phyloP scores from a whole-genome alignment of 306 rosid species.

The Morella rubra region DNA sequence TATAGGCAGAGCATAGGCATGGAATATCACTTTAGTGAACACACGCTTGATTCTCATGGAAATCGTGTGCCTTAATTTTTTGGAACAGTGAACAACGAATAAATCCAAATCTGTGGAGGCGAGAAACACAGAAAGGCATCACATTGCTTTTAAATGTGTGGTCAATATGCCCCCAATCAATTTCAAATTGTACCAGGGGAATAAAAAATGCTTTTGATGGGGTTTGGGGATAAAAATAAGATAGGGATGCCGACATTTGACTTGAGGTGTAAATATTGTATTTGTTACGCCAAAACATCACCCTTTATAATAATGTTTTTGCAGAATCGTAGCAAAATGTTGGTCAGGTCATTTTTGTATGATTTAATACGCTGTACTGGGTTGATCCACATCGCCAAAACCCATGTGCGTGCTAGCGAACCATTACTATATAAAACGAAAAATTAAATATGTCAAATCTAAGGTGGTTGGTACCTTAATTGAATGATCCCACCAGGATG shows the following conservation, averaged over 20 bases:
- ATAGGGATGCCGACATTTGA: conserved; percentile 4
- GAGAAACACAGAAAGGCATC: not conserved
- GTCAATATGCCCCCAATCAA: conserved; percentile 2
- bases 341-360: not conserved
- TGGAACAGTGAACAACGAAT: not conserved
- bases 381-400: not conserved
- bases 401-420: not conserved
- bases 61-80: conserved; percentile 20
- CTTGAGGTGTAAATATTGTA: not conserved
- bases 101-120: conserved; percentile 9
- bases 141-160: conserved; percentile 20
- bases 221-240: too few species aligned
- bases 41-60: not conserved
- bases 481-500: not conserved
- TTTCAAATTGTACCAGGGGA: not conserved
- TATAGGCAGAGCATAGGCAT: conserved; percentile 20
- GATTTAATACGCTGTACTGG: not conserved
- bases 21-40: conserved; percentile 16
- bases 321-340: not conserved
- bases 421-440: not conserved
- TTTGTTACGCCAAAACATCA: not conserved
- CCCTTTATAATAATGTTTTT: not conserved
- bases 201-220: not conserved
- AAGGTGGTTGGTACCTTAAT: not conserved
- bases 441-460: not conserved